Evolutionary conservation across 2,329 filamentous ascomycete species (phyloP).

Genomic region (Triangularia setosa): DNA sequence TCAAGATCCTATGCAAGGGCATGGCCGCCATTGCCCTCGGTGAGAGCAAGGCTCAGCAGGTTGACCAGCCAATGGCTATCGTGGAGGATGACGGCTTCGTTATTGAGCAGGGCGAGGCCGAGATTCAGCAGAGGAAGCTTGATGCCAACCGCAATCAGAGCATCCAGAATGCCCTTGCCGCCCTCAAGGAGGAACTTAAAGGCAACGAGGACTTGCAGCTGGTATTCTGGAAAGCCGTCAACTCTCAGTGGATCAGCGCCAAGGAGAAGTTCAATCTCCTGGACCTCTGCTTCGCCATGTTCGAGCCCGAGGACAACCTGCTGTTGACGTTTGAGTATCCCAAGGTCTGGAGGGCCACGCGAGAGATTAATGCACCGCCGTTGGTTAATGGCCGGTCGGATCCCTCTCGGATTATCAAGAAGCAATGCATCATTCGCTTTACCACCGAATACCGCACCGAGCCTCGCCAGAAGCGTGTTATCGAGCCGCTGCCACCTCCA

Average conservation of each 20-base stretch:
- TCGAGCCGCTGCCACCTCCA: conserved; percentile 7
- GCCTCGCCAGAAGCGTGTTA: conserved; percentile 18
- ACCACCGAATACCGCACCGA: conserved; percentile 20
- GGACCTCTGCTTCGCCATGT: conserved; percentile 49
- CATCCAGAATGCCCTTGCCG: conserved; percentile 44
- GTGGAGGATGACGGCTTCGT: conserved; percentile 41
- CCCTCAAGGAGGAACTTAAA: conserved; percentile 45
- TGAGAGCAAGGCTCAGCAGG: conserved; percentile 41
- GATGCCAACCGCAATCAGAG: conserved; percentile 46
- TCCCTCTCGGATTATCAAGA: conserved; percentile 14
- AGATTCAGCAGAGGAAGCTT: conserved; percentile 43
- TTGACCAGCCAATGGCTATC: conserved; percentile 16
- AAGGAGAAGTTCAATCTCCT: conserved; percentile 48
- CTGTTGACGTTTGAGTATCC: conserved; percentile 45
- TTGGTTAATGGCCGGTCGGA: neutral
- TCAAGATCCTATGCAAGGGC: conserved; percentile 55
- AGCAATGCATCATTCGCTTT: conserved; percentile 23
- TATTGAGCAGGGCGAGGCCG: conserved; percentile 42
- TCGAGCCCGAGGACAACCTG: conserved; percentile 45
- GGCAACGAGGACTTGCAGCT: conserved; percentile 42
- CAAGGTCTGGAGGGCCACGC: conserved; percentile 39
- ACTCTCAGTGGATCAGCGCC: conserved; percentile 44
- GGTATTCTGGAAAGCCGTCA: conserved; percentile 47
- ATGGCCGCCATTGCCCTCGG: conserved; percentile 62
- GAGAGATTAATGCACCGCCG: conserved; percentile 22